phyloP scores from a whole-genome alignment of 805 yeast species.

The Saturnispora diversa region DNA sequence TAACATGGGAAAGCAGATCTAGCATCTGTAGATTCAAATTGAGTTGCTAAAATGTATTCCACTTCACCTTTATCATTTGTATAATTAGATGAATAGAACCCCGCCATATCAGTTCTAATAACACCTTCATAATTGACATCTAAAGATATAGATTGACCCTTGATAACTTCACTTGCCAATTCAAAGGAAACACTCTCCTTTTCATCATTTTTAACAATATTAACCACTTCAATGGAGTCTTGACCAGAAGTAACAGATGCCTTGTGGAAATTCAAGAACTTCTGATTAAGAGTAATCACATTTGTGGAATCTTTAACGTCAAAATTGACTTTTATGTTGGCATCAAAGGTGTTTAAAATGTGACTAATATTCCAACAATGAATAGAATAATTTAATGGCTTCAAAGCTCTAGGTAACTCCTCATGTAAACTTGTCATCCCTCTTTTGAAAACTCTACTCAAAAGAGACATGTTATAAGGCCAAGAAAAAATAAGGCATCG shows the following conservation, averaged over 20 bases:
- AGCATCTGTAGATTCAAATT: conserved; percentile 53
- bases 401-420: conserved; percentile 38
- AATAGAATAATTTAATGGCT: conserved; percentile 68
- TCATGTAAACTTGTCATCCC: conserved; percentile 39
- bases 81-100: conserved; percentile 44
- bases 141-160: conserved; percentile 27
- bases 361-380: conserved; percentile 52
- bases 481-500: background rate
- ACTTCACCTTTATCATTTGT: conserved; percentile 29
- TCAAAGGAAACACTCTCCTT: conserved; percentile 57
- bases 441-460: conserved; percentile 1
- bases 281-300: conserved; percentile 41
- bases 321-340: conserved; percentile 41
- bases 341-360: conserved; percentile 37
- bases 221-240: conserved; percentile 21
- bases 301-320: conserved; percentile 35
- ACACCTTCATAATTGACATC: conserved; percentile 33
- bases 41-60: conserved; percentile 41
- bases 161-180: conserved; percentile 33
- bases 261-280: conserved; percentile 31
- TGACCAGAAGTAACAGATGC: conserved; percentile 21
- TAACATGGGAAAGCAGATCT: conserved; percentile 51
- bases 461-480: background rate
- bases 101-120: conserved; percentile 50
- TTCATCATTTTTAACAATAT: conserved; percentile 28